Evolutionary conservation across 2,329 filamentous ascomycete species (phyloP), one percentile per base, ranked within the genome.

Genomic region (Pseudogymnoascus sp.): DNA sequence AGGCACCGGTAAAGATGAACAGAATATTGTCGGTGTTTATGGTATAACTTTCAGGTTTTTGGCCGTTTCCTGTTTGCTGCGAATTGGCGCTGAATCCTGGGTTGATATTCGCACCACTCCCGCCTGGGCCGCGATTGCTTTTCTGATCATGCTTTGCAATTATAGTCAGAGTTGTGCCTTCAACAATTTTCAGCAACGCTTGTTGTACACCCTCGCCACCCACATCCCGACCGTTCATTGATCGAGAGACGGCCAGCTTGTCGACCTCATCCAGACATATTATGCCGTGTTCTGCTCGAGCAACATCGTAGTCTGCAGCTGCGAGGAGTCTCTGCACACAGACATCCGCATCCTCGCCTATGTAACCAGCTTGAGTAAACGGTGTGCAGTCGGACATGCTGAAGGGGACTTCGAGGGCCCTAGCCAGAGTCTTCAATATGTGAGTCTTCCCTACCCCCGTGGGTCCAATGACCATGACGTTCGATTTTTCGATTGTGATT

Each of bases 251-350:
- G 1, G 94, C 92, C 62, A 97, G 92, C 76, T 99, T 99, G 78
- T 99, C 94, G 61, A 99, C 91, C 75, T 99, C 94, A 68, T 99
- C 94, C 18, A 99, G 80, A 61, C 96, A 94, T 53, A 99, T 91
- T 61, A 99, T 97, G 4, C 94, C 94, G 60, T 90, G 84, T 71
- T 99, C 93, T 6, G 91, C 88, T 60, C 88, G 85, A 62, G 86
- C 85, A 28, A 94, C 84, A 67, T 96, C 89, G 73, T 96, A 96
- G 72, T 95, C 93, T 7, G 93, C 86, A 62, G 95, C 91, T 61
- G 95, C 89, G 8, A 99, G 80, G 25, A 99, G 80, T 47, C 94
- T 83, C 70, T 97, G 91, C 39, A 99, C 91, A 68, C 93, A 97
- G 0, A 90, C 87, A 71, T 99, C 94, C n/a, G 93, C 93, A 71